Evolutionary conservation across 345 rosid species (phyloP).

Genomic region (Eucalyptus cloeziana): DNA sequence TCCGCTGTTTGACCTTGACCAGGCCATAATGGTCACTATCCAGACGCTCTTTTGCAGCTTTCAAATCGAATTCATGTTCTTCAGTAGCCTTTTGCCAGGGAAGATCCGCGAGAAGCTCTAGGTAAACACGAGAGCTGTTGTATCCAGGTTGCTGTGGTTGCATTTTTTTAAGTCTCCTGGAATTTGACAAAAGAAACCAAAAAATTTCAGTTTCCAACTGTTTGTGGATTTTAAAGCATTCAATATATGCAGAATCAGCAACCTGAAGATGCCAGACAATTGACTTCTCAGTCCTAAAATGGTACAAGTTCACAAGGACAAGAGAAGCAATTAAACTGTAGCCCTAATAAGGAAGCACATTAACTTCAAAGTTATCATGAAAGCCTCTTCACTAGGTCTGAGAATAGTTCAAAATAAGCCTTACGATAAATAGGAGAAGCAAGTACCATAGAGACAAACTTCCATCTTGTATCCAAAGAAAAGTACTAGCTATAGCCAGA

Average conservation of each 20-base stretch:
- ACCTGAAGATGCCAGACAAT: background rate
- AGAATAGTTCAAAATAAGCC: background rate
- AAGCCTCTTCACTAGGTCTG: background rate
- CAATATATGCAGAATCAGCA: background rate
- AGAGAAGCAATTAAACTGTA: background rate
- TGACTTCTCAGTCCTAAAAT: background rate
- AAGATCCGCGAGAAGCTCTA: constrained; percentile 95
- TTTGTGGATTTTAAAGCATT: background rate
- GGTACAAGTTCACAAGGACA: background rate
- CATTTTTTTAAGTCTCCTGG: constrained; percentile 97
- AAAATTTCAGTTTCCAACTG: background rate
- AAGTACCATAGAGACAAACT: background rate
- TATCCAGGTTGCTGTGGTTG: constrained; percentile 99
- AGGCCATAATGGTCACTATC: constrained; percentile 94
- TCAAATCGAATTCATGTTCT: constrained; percentile 76
- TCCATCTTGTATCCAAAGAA: background rate
- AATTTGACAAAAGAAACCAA: background rate
- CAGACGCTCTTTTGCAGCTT: constrained; percentile 87
- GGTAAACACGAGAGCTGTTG: constrained; percentile 88
- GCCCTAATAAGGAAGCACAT: background rate
- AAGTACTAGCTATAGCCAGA: background rate
- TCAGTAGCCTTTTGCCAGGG: constrained; percentile 95
- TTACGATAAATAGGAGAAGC: background rate
- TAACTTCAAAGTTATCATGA: background rate
- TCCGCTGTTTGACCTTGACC: constrained; percentile 87